These are phyloP conservation scores for Euphorbia peplus DNA, from an alignment of 345 rosid genomes.

Conservation along the genomic window DNA sequence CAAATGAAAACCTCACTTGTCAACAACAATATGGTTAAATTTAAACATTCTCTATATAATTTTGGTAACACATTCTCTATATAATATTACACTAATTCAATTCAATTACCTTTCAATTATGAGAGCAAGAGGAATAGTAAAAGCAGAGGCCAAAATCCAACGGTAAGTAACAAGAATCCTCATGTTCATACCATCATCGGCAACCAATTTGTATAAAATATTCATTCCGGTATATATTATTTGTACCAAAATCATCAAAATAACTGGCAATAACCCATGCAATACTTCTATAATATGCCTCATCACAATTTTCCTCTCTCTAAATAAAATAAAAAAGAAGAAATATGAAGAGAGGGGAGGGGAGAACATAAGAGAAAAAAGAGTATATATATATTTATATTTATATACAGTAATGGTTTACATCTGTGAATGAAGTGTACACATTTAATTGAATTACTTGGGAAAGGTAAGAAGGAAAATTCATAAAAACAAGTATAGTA, in stretches of 20 bases:
- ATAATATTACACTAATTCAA: too few species aligned
- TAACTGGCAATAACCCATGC: constrained; percentile 8
- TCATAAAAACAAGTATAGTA: not conserved
- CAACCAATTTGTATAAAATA: constrained; percentile 10
- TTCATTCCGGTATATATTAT: constrained; percentile 8
- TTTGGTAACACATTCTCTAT: too few species aligned
- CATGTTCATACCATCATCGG: constrained; percentile 17
- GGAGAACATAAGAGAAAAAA: too few species aligned
- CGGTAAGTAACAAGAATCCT: constrained; percentile 17
- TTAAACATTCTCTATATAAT: too few species aligned
- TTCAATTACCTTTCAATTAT: constrained; percentile 18
- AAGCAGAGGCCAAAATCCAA: constrained; percentile 13
- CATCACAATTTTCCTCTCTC: not conserved
- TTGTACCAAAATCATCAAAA: constrained; percentile 14
- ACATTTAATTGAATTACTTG: not conserved
- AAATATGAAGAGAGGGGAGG: not conserved
- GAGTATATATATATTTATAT: not conserved
- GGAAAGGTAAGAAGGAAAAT: not conserved
- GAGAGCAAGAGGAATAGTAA: constrained; percentile 19
- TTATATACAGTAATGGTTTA: not conserved
- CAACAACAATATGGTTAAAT: not conserved
- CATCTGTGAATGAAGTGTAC: not conserved
- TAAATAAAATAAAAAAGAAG: not conserved
- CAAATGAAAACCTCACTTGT: not conserved
- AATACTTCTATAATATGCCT: not conserved